Evolutionary conservation across 1,284 basidiomycete genomes (phyloP), one percentile per base, ranked within the genome.

Genomic region (Chondrostereum purpureum): DNA sequence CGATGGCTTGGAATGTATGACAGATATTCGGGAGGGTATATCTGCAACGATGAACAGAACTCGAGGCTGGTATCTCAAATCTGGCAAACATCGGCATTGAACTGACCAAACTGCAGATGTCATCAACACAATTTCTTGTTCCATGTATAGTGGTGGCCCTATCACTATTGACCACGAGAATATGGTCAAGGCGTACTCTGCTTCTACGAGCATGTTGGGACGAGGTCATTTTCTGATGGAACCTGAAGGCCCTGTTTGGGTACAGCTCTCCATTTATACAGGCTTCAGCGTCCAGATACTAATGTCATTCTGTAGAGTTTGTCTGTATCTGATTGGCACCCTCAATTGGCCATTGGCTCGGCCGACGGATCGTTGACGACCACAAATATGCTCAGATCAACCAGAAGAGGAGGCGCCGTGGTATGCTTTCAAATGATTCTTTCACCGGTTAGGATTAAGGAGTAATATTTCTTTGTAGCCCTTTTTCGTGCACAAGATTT

Each of bases 311-410:
- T 17, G 22, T 55, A 94, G 90, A 78, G 73, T 48, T 61, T 94
- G 12, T 68, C 72, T 42, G 72, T 80, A 1, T 94, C 91, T 0
- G 88, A 93, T 44, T 88, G 85, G 57, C 93, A 97, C 57, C 82
- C 90, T 4, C 88, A 92, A 58, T 62, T 94, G 8, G 88, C 86
- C 0, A 75, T 86, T 4, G 87, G 83, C 3, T 81, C 83, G 2
- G 79, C 88, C 1, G 92, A 97, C 62, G 94, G 94, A 0, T 73
- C 80, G 1, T 88, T 74, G 57, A 69, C 69, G 23, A 85, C 83
- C 0, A 88, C 86, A 4, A 88, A 88, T 52, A 69, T 78, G 31
- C 64, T 90, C 34, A 72, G 80, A 45, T 73, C 81, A 1, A 83
- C 84, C 1, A 72, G 86, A 44, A 68, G 82, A 52, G 81, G 82